phyloP scores from a whole-genome alignment of 78 protist species.

The Dictyostelium firmibasis region DNA sequence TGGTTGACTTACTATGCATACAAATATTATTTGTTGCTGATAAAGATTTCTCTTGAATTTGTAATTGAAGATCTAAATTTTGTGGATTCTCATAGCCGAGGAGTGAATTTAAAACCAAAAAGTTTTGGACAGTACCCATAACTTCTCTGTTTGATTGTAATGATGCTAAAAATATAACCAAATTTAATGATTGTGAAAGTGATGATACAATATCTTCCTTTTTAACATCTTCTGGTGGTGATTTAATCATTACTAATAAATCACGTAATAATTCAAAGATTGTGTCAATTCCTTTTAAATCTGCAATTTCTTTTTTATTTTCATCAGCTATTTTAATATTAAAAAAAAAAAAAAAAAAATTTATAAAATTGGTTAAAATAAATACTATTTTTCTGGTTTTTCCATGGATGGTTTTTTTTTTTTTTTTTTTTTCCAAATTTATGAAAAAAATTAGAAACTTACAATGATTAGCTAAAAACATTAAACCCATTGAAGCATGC shows the following conservation, averaged over 20 bases:
- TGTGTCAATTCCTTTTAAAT: slow-evolving; percentile 16
- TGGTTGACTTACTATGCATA: slow-evolving; percentile 23
- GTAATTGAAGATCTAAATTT: slow-evolving; percentile 3
- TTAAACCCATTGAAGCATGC: slow-evolving; percentile 62
- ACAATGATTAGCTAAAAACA: slow-evolving; percentile 68
- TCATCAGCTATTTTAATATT: slow-evolving; percentile 17
- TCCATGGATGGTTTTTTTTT: no score
- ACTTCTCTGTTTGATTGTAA: slow-evolving; percentile 15
- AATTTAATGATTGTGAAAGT: slow-evolving; percentile 46
- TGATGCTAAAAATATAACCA: slow-evolving; percentile 42
- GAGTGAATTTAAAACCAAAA: slow-evolving; percentile 20
- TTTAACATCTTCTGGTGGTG: slow-evolving; percentile 61
- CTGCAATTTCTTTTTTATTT: slow-evolving; percentile 52
- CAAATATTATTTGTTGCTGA: slow-evolving; percentile 63
- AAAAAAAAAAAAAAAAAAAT: no score
- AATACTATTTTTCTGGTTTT: no score
- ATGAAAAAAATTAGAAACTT: not conserved
- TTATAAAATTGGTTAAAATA: no score
- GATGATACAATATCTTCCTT: slow-evolving; percentile 39
- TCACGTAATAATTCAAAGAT: slow-evolving; percentile 50
- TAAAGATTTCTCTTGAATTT: slow-evolving; percentile 50
- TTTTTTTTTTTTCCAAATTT: not conserved
- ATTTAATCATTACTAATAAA: slow-evolving; percentile 9
- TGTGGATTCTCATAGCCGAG: slow-evolving; percentile 15
- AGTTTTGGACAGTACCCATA: slow-evolving; percentile 48